A percentile compares a stretch with the other conserved stretches of the same genome.
Evolutionary conservation across 345 rosid species (phyloP).

Genomic region (Aethionema arabicum): DNA sequence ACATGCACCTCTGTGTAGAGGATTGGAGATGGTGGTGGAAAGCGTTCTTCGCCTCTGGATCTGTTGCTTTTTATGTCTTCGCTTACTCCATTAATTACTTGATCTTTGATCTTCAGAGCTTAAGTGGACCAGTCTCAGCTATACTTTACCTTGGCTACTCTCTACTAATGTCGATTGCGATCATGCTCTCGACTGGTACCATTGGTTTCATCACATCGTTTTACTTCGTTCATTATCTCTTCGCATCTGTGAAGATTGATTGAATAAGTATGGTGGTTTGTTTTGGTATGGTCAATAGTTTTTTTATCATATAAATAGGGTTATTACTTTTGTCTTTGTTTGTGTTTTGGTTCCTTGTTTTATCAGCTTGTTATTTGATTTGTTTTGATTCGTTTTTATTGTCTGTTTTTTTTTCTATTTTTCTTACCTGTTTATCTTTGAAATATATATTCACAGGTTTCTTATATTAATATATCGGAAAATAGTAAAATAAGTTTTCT

Average conservation of each 20-base stretch:
- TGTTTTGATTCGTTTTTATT: too few relatives aligned
- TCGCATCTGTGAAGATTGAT: constrained; percentile 76
- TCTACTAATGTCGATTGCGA: constrained; percentile 64
- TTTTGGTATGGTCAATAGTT: too few relatives aligned
- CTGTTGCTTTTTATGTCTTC: constrained; percentile 71
- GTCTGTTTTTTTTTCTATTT: too few relatives aligned
- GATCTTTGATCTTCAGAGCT: constrained; percentile 57
- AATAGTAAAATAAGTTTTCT: too few relatives aligned
- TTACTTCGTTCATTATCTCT: constrained; percentile 75
- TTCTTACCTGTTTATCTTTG: too few relatives aligned
- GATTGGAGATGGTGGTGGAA: constrained; percentile 89
- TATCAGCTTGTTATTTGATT: too few relatives aligned
- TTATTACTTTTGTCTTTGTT: too few relatives aligned
- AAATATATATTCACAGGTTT: too few relatives aligned
- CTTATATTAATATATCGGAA: too few relatives aligned
- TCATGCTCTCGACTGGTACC: constrained; percentile 72
- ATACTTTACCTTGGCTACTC: constrained; percentile 70
- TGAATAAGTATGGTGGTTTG: neutral
- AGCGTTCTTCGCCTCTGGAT: constrained; percentile 73
- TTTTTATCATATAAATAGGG: too few relatives aligned
- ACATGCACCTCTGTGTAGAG: constrained; percentile 77
- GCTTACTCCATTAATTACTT: constrained; percentile 63
- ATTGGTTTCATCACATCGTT: constrained; percentile 70
- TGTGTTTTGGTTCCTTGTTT: too few relatives aligned
- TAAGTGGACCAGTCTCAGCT: constrained; percentile 71